Evolutionary conservation across 345 rosid species (phyloP).

Genomic region (Cardamine resedifolia): DNA sequence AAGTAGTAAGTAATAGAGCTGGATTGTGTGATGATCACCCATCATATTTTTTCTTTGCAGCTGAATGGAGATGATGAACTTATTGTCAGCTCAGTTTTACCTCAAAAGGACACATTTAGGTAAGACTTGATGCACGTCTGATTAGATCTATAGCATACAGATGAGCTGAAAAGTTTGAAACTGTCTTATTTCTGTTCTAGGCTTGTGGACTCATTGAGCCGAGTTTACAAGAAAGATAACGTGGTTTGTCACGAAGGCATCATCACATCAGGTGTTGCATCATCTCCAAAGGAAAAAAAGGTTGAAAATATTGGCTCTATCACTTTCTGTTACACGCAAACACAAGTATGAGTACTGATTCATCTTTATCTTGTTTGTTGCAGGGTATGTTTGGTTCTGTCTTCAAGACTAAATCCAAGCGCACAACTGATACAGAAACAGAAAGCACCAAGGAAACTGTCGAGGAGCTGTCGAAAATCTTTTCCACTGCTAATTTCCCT

Average conservation of each 20-base stretch:
- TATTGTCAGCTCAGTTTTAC: constrained; percentile 53
- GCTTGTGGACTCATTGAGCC: constrained; percentile 53
- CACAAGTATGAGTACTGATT: neutral
- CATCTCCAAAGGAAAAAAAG: constrained; percentile 69
- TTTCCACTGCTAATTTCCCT: constrained; percentile 62
- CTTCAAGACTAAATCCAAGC: constrained; percentile 64
- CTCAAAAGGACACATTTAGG: constrained; percentile 63
- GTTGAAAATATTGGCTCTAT: constrained; percentile 35
- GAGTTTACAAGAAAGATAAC: constrained; percentile 54
- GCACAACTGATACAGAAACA: constrained; percentile 49
- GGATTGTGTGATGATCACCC: neutral
- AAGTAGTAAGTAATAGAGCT: neutral
- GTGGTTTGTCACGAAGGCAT: constrained; percentile 42
- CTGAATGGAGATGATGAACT: constrained; percentile 79
- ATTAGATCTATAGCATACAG: neutral
- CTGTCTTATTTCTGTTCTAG: constrained; percentile 35
- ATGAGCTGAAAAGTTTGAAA: neutral
- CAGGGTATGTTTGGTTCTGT: constrained; percentile 92
- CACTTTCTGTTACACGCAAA: neutral
- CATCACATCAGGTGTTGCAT: constrained; percentile 28
- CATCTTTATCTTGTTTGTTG: constrained; percentile 3
- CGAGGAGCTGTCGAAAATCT: constrained; percentile 58
- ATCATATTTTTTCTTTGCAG: constrained; percentile 38
- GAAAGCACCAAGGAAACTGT: constrained; percentile 66
- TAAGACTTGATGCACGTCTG: constrained; percentile 17